Conservation (phyloP, 306 rosid genomes). For the Casuarina cunninghamiana region DNA sequence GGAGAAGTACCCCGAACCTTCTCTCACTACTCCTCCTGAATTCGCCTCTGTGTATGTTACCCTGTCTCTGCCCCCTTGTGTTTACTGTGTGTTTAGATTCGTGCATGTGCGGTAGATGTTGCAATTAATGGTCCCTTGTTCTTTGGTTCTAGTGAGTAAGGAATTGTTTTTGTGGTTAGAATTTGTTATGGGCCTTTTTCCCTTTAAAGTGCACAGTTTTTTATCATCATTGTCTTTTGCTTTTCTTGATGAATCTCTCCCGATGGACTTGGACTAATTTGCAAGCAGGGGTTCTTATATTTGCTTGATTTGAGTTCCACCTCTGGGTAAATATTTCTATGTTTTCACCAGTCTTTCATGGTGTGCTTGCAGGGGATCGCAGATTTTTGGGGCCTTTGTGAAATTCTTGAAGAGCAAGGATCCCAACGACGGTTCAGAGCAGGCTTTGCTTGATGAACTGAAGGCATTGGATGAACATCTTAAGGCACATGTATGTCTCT, state of each 20-base stretch:
- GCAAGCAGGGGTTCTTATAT: neutral
- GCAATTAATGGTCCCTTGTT: neutral
- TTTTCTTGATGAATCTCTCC: neutral
- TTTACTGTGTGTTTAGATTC: neutral
- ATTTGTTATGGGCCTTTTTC: neutral
- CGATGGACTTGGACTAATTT: neutral
- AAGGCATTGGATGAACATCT: slow-evolving; percentile 82
- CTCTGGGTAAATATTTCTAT: neutral
- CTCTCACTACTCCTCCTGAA: slow-evolving; percentile 62
- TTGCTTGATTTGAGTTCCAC: slow-evolving; percentile 2
- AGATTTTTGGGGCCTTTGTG: slow-evolving; percentile 61
- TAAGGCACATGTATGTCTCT: slow-evolving; percentile 60
- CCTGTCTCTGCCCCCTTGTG: neutral
- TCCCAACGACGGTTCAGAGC: slow-evolving; percentile 78
- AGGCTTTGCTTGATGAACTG: slow-evolving; percentile 69
- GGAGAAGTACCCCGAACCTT: slow-evolving; percentile 68
- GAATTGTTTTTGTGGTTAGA: neutral
- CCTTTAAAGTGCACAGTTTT: neutral
- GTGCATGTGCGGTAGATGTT: neutral
- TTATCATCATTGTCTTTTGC: neutral
- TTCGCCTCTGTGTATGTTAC: slow-evolving; percentile 66
- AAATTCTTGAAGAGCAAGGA: slow-evolving; percentile 84
- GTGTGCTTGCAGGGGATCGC: slow-evolving; percentile 68
- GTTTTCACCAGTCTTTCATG: neutral
- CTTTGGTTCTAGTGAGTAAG: neutral